Evolutionary conservation across 176 grass and related monocot species (phyloP).

Genomic region (Puya raimondii): DNA sequence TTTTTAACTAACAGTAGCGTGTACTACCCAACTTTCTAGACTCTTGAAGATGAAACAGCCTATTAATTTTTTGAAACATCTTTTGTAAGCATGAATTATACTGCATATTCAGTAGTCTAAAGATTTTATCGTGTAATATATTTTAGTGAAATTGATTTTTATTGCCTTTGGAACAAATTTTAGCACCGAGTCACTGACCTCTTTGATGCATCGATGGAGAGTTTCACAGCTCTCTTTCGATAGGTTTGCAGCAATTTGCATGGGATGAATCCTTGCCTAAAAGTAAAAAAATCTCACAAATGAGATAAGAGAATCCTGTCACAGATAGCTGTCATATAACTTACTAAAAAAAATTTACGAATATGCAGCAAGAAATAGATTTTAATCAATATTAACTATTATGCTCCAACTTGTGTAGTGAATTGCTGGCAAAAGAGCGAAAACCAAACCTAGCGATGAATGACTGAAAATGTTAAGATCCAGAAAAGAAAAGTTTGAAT

Average conservation of each 20-base stretch:
- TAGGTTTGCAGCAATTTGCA: slow-evolving; percentile 62
- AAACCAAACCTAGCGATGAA: too few relatives aligned
- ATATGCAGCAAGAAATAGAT: too few relatives aligned
- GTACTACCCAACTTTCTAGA: slow-evolving; percentile 58
- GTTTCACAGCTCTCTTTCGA: slow-evolving; percentile 60
- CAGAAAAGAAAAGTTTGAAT: too few relatives aligned
- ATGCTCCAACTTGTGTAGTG: too few relatives aligned
- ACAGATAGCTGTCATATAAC: too few relatives aligned
- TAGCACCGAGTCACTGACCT: slow-evolving; percentile 23
- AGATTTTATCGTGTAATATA: slow-evolving; percentile 14
- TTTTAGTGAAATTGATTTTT: too few relatives aligned
- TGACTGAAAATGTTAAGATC: too few relatives aligned
- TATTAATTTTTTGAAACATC: slow-evolving; percentile 51
- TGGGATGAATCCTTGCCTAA: slow-evolving; percentile 71
- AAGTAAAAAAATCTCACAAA: slow-evolving; percentile 4
- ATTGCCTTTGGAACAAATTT: too few relatives aligned
- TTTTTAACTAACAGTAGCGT: not conserved
- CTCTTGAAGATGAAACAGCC: slow-evolving; percentile 91
- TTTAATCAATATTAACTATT: too few relatives aligned
- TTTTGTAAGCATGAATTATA: slow-evolving; percentile 64
- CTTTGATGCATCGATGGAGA: slow-evolving; percentile 63
- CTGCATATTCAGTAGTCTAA: slow-evolving; percentile 72
- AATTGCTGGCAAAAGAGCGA: too few relatives aligned
- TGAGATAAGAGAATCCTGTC: too few relatives aligned
- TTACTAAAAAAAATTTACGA: too few relatives aligned